A percentile compares a stretch with the other conserved stretches of the same genome.
Conservation (phyloP, 2,329 filamentous ascomycete species). For the Aspergillus novofumigatus region DNA sequence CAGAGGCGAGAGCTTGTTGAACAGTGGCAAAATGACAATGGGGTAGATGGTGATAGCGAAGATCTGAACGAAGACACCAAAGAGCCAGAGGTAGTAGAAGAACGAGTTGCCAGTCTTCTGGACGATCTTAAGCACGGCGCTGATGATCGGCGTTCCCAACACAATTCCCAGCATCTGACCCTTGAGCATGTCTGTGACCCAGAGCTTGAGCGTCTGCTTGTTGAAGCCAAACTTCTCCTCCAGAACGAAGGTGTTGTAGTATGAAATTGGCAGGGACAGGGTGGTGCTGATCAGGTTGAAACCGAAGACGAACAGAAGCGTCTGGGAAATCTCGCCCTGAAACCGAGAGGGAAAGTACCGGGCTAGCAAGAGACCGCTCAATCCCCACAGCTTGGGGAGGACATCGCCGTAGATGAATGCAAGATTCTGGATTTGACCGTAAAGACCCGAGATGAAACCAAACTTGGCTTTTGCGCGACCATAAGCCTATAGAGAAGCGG, state of each 20-base stretch:
- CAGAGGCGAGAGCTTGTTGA: constrained; percentile 96
- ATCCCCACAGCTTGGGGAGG: constrained; percentile 83
- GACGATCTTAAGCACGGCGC: constrained; percentile 89
- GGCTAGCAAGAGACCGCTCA: constrained; percentile 71
- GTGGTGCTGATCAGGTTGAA: constrained; percentile 80
- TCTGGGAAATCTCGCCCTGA: constrained; percentile 88
- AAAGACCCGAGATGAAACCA: constrained; percentile 73
- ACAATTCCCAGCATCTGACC: constrained; percentile 74
- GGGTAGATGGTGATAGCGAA: constrained; percentile 97
- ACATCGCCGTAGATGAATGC: constrained; percentile 87
- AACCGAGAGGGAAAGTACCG: constrained; percentile 73
- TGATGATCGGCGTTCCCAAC: constrained; percentile 81
- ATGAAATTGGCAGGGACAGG: constrained; percentile 71
- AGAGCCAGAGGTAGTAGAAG: constrained; percentile 97
- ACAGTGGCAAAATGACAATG: constrained; percentile 86
- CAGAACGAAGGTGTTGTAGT: constrained; percentile 93
- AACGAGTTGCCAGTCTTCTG: constrained; percentile 90
- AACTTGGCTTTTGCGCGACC: constrained; percentile 94
- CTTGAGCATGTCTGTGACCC: constrained; percentile 88
- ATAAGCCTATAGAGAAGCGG: constrained; percentile 60
- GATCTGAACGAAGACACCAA: constrained; percentile 82
- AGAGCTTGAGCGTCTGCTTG: constrained; percentile 88
- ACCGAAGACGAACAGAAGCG: constrained; percentile 83
- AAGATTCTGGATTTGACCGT: constrained; percentile 81
- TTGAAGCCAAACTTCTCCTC: constrained; percentile 99